phyloP scores from a whole-genome alignment of 2,329 filamentous ascomycete species.

The Ambrosiella xylebori region DNA sequence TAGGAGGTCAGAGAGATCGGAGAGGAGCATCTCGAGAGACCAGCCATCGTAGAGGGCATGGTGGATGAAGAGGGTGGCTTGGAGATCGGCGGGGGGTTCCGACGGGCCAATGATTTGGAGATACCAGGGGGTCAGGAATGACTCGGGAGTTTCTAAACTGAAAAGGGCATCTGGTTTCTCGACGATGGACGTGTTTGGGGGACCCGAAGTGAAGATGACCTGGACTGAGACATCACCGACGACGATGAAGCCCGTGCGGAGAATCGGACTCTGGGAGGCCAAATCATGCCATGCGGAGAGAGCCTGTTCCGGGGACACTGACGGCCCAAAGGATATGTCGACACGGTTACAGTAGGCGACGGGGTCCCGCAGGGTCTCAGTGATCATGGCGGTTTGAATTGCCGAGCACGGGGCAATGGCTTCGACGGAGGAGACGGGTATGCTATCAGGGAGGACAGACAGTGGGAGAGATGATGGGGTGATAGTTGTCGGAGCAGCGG shows the following conservation, averaged over 20 bases:
- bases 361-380: slow-evolving; percentile 45
- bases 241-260: slow-evolving; percentile 58
- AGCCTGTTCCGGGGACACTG: slow-evolving; percentile 24
- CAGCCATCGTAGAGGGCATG: slow-evolving; percentile 89
- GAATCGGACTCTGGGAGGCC: slow-evolving; percentile 40
- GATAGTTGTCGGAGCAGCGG: neutral
- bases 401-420: slow-evolving; percentile 47
- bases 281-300: slow-evolving; percentile 32
- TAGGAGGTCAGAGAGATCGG: slow-evolving; percentile 44
- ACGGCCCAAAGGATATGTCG: slow-evolving; percentile 37
- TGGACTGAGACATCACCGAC: slow-evolving; percentile 38
- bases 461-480: neutral
- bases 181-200: neutral
- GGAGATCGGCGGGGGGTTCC: neutral
- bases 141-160: too few species aligned
- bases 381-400: slow-evolving; percentile 64
- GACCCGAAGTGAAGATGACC: slow-evolving; percentile 37
- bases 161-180: neutral
- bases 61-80: slow-evolving; percentile 45
- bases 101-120: neutral
- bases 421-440: slow-evolving; percentile 17
- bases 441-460: neutral
- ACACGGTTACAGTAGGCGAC: slow-evolving; percentile 64
- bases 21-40: slow-evolving; percentile 60
- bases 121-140: neutral